Base-by-base conservation (phyloP, 192 early-diverging fungal species). In the Gorgonomyces haynaldii region DNA sequence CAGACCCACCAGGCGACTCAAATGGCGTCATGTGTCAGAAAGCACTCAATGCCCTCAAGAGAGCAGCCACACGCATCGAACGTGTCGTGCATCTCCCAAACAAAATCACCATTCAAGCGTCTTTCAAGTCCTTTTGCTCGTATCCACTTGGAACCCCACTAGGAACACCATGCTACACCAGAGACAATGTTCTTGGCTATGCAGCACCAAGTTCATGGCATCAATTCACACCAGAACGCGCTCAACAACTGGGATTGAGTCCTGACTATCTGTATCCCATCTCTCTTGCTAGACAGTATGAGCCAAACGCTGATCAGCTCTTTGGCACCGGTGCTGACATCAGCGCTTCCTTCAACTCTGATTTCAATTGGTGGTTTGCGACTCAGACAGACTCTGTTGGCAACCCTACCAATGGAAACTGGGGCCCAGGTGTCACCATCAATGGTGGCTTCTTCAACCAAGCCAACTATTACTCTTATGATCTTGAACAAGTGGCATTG, bases 331-430 rank as follows among this genome's bases (percentile, higher is more conserved):
- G 31, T n/a, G 24, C 27, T 38, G 65, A 67, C 36, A 64, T 69
- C 32, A 16, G n/a, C 21, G 55, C 57, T 1, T 20, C 16, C 5
- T 62, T 69, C 38, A 69, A 69, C 34, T 51, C 62, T 12, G 67
- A 69, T 15, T 40, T 52, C 6, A 42, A 56, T 17, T 69, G 65
- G 65, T 69, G 56, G 52, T 69, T 61, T 41, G n/a, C n/a, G n/a
- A n/a, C n/a, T n/a, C 46, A 54, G 17, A 52, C 50, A 3, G 26
- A 24, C 24, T n/a, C n/a, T n/a, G n/a, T n/a, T n/a, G n/a, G n/a
- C n/a, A n/a, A n/a, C n/a, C 15, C 7, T 26, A 6, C 19, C n/a
- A 10, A 23, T 38, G 21, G 22, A 13, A 19, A 20, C 21, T 49
- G 46, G 46, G 46, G 32, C 5, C 9, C 15, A 3, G 22, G 21